phyloP scores from a whole-genome alignment of 2,329 filamentous ascomycete species.

The Cladobotryum protrusum region DNA sequence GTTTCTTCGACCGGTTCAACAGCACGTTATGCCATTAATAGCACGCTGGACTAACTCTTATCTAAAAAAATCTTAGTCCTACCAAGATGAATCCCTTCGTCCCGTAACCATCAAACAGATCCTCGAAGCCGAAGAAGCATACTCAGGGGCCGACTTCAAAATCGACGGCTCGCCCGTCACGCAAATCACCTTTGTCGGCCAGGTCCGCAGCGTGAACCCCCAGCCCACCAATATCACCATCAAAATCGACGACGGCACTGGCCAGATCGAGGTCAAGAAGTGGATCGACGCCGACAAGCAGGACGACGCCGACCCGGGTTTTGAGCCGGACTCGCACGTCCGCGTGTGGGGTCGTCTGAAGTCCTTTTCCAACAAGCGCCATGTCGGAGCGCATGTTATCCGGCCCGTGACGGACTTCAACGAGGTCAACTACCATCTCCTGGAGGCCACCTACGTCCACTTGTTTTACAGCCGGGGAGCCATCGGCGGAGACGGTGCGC shows the following conservation, averaged over 20 bases:
- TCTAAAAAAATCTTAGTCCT: slow-evolving; percentile 36
- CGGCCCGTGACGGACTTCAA: slow-evolving; percentile 78
- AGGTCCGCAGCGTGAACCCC: slow-evolving; percentile 79
- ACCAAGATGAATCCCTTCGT: slow-evolving; percentile 78
- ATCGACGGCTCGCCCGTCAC: slow-evolving; percentile 72
- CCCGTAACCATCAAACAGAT: slow-evolving; percentile 96
- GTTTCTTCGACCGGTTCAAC: too few species aligned
- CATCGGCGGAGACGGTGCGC: slow-evolving; percentile 35
- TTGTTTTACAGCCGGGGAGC: slow-evolving; percentile 73
- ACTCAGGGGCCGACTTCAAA: slow-evolving; percentile 67
- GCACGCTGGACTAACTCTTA: neutral
- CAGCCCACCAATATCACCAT: slow-evolving; percentile 90
- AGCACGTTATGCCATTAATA: neutral
- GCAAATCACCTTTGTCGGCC: slow-evolving; percentile 75
- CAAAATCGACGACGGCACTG: slow-evolving; percentile 91
- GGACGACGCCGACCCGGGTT: slow-evolving; percentile 42
- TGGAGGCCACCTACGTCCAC: slow-evolving; percentile 86
- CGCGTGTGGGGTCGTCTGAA: slow-evolving; percentile 82
- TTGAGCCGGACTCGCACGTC: slow-evolving; percentile 71
- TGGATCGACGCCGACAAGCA: slow-evolving; percentile 65
- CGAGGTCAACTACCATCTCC: slow-evolving; percentile 85
- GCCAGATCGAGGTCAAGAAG: slow-evolving; percentile 82
- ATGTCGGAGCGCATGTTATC: slow-evolving; percentile 74
- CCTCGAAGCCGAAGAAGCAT: slow-evolving; percentile 70
- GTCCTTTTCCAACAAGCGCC: slow-evolving; percentile 74